Base-by-base conservation (phyloP, 2,329 filamentous ascomycete species). In the Curvularia verruculosa region DNA sequence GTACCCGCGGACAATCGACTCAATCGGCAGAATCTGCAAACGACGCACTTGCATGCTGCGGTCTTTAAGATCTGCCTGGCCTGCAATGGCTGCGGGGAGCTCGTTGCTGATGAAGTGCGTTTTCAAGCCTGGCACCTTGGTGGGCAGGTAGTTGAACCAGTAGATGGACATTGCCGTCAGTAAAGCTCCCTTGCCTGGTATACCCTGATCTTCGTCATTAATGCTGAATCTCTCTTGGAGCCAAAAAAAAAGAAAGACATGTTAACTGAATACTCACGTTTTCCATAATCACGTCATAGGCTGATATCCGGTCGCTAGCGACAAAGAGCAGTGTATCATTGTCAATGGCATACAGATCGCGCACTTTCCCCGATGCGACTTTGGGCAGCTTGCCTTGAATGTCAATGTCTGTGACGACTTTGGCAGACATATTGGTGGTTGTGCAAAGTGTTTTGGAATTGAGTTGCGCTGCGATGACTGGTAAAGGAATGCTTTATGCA, bases 211-310 rank as follows among this genome's bases (percentile, higher is more conserved):
- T 15, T 37, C n/a, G 23, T 55, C 52, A 15, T n/a, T 52, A 34
- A 37, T n/a, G 44, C n/a, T 5, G 9, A 10, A 1, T 1, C 3
- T 0, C n/a, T n/a, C n/a, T n/a, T n/a, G n/a, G n/a, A n/a, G n/a
- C n/a, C n/a, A n/a, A n/a, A n/a, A n/a, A n/a, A n/a, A n/a, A n/a
- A n/a, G n/a, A n/a, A n/a, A n/a, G n/a, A n/a, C n/a, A n/a, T n/a
- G n/a, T n/a, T n/a, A n/a, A 5, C 47, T 7, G n/a, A 29, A 23
- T 4, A 68, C 77, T 71, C 75, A 88, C 87, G 78, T 95, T 97
- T 69, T 85, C 80, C 83, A 96, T 87, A 67, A 96, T 87, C 67
- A 96, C 92, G 83, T 98, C 94, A 82, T 94, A 98, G 54, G 95
- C 95, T 23, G 92, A 96, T 75, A 97, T 95, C 65, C 95, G 89